These are phyloP conservation scores for Glycine latifolia DNA, from an alignment of 306 rosid species.

Conservation along the genomic window DNA sequence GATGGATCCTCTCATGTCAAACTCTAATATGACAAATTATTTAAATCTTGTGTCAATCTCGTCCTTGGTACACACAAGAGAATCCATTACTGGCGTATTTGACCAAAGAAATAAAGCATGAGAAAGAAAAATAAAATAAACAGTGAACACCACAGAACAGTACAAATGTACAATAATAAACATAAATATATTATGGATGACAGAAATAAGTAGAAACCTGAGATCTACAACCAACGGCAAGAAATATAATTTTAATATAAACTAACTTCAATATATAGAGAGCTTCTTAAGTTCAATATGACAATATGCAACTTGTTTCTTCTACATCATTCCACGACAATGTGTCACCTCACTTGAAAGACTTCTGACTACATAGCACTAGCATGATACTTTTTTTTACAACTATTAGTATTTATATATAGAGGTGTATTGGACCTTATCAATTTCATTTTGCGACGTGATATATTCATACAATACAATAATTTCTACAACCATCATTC, in stretches of 20 bases:
- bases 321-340: background rate
- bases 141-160: background rate
- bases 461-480: too few species aligned
- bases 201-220: background rate
- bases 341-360: background rate
- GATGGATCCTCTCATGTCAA: background rate
- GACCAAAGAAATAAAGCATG: background rate
- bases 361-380: slow-evolving; percentile 1
- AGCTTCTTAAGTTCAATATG: too few species aligned
- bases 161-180: background rate
- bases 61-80: background rate
- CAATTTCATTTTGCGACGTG: background rate
- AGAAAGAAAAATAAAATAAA: background rate
- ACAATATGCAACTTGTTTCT: background rate
- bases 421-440: background rate
- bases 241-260: background rate
- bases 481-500: too few species aligned
- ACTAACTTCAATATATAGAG: background rate
- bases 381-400: background rate
- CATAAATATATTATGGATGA: background rate
- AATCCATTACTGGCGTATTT: background rate
- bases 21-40: background rate
- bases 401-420: slow-evolving; percentile 3
- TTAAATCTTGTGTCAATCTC: background rate
- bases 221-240: background rate